Conservation (phyloP, 2,329 filamentous ascomycete genomes). For the Pseudopyricularia javanii region DNA sequence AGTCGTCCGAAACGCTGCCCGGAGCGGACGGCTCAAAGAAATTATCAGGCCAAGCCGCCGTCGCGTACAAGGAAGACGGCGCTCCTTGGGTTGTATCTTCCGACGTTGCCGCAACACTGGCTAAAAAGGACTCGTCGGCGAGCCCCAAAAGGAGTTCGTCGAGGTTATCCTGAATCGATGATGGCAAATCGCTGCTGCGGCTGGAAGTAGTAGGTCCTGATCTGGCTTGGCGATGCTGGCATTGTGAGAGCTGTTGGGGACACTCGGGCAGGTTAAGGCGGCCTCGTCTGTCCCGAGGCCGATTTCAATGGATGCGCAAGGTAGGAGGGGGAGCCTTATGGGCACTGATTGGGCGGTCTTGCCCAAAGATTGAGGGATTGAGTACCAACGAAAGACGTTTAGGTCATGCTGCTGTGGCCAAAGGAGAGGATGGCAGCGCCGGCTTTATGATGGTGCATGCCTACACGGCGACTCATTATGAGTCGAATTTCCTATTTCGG, state of each 20-base stretch:
- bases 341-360: not conserved
- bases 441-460: not conserved
- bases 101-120: not conserved
- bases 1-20: not conserved
- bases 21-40: not conserved
- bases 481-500: not conserved
- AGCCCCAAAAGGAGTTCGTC: not conserved
- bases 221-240: not conserved
- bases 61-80: not conserved
- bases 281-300: slow-evolving; percentile 1
- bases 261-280: not conserved
- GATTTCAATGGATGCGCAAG: not conserved
- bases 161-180: not conserved
- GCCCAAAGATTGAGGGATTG: not conserved
- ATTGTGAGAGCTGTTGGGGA: not conserved
- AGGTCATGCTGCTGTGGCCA: not conserved
- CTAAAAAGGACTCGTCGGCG: not conserved
- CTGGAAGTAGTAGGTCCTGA: not conserved
- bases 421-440: not conserved
- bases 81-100: not conserved
- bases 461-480: not conserved
- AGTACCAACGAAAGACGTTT: not conserved
- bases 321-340: not conserved
- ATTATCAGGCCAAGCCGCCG: not conserved
- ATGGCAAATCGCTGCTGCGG: not conserved